Evolutionary conservation across 2,329 filamentous ascomycete species (phyloP).

Genomic region (Stagonosporopsis vannaccii): DNA sequence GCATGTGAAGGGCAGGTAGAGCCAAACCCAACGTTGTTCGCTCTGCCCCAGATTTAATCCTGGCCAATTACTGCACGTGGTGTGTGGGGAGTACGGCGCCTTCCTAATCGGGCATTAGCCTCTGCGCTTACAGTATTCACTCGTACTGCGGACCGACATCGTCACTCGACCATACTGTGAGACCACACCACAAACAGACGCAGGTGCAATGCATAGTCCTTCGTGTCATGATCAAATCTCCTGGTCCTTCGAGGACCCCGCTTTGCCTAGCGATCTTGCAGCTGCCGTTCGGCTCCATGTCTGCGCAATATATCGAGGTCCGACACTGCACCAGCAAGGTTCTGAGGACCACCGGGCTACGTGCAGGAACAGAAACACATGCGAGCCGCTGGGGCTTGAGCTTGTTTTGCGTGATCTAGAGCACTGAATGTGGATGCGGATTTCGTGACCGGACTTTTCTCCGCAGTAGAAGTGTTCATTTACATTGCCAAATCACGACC

Average conservation of each 20-base stretch:
- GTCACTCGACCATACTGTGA: conserved; percentile 4
- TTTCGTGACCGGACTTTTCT: not conserved
- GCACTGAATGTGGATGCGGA: too few relatives aligned
- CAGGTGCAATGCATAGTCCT: not conserved
- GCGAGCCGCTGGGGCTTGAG: conserved; percentile 2
- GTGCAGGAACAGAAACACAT: conserved; percentile 2
- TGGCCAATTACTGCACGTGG: conserved; percentile 26
- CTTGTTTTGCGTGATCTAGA: not conserved
- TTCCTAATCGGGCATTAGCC: conserved; percentile 25
- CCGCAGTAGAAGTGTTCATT: not conserved
- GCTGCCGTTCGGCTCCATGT: not conserved
- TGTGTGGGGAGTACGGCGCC: conserved; percentile 17
- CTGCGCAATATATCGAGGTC: conserved; percentile 10
- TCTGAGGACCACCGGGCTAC: not conserved
- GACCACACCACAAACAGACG: conserved; percentile 11
- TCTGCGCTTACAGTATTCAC: conserved; percentile 11
- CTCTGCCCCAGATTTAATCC: conserved; percentile 24
- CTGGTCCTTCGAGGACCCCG: not conserved
- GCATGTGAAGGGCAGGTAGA: conserved; percentile 25
- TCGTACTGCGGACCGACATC: conserved; percentile 17
- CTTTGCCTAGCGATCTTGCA: conserved; percentile 1
- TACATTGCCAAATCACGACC: not conserved
- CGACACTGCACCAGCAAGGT: conserved; percentile 15
- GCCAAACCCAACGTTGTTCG: conserved; percentile 18
- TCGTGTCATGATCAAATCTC: not conserved